These are phyloP conservation scores for Lodderomyces orthopsilosis DNA, from an alignment of 1,139 yeast genomes.

Conservation along the genomic window DNA sequence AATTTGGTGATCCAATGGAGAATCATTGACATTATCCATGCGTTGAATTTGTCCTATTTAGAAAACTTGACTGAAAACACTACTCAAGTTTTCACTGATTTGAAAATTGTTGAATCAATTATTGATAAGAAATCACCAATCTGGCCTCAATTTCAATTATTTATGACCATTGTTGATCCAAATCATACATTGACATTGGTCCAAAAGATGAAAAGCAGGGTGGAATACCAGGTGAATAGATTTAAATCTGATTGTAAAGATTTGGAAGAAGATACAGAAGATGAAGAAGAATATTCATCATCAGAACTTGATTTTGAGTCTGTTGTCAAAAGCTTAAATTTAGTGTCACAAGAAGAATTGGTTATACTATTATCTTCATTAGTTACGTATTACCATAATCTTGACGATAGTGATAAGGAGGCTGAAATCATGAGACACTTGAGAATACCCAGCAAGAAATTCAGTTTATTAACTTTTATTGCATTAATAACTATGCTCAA, in stretches of 20 bases:
- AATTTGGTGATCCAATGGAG: slow-evolving; percentile 36
- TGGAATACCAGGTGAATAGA: slow-evolving; percentile 16
- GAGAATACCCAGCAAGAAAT: slow-evolving; percentile 15
- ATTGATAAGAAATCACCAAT: slow-evolving; percentile 14
- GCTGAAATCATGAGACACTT: slow-evolving; percentile 27
- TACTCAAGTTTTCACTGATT: slow-evolving; percentile 22
- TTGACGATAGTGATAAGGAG: slow-evolving; percentile 19
- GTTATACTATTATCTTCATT: slow-evolving; percentile 30
- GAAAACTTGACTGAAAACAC: slow-evolving; percentile 17
- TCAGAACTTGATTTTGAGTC: slow-evolving; percentile 1
- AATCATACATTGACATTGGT: slow-evolving; percentile 22
- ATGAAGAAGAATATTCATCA: slow-evolving; percentile 13
- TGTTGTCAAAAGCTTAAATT: slow-evolving; percentile 23
- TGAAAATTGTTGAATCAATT: slow-evolving; percentile 21
- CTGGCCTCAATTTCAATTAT: slow-evolving; percentile 25
- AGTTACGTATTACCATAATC: slow-evolving; percentile 23
- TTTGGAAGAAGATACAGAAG: slow-evolving; percentile 20
- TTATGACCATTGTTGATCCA: slow-evolving; percentile 31
- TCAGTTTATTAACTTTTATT: slow-evolving; percentile 31
- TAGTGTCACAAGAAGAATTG: slow-evolving; percentile 36
- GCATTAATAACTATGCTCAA: slow-evolving; percentile 28
- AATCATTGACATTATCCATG: slow-evolving; percentile 34
- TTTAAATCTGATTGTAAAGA: slow-evolving; percentile 21
- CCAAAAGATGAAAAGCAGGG: slow-evolving; percentile 18
- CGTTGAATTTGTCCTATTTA: slow-evolving; percentile 31